These are phyloP conservation scores for Colletotrichum horii DNA, from an alignment of 2,329 filamentous ascomycete species.

Conservation along the genomic window DNA sequence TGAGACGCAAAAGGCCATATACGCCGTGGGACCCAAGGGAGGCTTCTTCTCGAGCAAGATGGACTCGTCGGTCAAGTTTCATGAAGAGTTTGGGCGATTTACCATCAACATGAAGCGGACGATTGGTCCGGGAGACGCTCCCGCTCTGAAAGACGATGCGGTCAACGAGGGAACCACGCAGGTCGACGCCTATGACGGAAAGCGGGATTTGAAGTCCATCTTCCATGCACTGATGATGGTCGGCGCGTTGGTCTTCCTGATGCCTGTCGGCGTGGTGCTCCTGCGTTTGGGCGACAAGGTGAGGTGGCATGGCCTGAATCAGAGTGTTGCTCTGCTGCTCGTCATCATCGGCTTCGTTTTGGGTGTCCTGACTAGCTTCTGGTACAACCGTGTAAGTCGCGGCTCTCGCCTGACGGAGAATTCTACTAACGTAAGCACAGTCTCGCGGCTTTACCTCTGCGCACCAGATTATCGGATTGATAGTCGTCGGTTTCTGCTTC, in stretches of 20 bases:
- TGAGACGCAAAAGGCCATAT: conserved; percentile 55
- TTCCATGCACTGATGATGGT: conserved; percentile 60
- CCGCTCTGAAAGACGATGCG: conserved; percentile 39
- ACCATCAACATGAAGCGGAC: conserved; percentile 60
- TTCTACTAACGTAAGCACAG: conserved; percentile 31
- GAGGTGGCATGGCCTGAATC: conserved; percentile 60
- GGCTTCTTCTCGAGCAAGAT: conserved; percentile 45
- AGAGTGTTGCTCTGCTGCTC: conserved; percentile 52
- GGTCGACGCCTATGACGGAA: conserved; percentile 27
- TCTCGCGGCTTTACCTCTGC: conserved; percentile 56
- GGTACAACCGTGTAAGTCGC: conserved; percentile 60
- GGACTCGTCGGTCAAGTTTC: conserved; percentile 53
- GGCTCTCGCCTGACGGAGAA: no score
- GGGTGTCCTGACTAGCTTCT: conserved; percentile 57
- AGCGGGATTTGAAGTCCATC: conserved; percentile 43
- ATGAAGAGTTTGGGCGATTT: conserved; percentile 60
- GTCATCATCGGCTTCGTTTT: conserved; percentile 55
- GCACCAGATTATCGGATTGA: conserved; percentile 65
- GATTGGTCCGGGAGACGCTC: conserved; percentile 47
- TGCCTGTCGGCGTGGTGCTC: conserved; percentile 61
- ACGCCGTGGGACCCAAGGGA: conserved; percentile 57
- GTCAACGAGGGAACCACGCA: conserved; percentile 40
- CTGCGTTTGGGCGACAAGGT: conserved; percentile 56
- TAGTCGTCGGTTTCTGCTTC: conserved; percentile 57
- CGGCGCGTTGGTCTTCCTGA: conserved; percentile 56